Percentiles rank a stretch among this genome's conserved stretches.
These are phyloP conservation scores for Aspergillus persii DNA, from an alignment of 2,329 filamentous ascomycete genomes.

Conservation along the genomic window DNA sequence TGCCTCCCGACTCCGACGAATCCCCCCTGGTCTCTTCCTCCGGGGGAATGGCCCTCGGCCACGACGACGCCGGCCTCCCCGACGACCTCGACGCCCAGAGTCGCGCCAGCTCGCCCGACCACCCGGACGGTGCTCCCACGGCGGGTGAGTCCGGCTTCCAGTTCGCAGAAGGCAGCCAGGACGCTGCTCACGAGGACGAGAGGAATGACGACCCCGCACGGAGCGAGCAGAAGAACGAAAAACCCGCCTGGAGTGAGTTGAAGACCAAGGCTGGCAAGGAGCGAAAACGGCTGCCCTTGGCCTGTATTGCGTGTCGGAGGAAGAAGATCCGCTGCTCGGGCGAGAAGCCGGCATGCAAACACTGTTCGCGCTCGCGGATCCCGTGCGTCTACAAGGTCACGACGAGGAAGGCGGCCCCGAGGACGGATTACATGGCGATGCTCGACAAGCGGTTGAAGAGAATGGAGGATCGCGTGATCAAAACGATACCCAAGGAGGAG, in stretches of 20 bases:
- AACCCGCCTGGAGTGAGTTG: conserved; percentile 72
- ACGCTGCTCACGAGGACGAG: conserved; percentile 1
- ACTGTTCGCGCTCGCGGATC: conserved; percentile 86
- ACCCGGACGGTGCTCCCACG: conserved; percentile 28
- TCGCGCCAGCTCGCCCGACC: conserved; percentile 36
- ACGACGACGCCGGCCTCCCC: conserved; percentile 25
- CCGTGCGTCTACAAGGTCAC: conserved; percentile 98
- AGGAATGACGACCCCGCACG: conserved; percentile 19
- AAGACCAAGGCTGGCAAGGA: conserved; percentile 95
- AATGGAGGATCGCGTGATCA: conserved; percentile 98
- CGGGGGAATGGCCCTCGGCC: conserved; percentile 22
- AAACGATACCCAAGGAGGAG: conserved; percentile 85
- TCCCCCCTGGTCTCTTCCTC: conserved; percentile 30
- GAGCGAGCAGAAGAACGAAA: conserved; percentile 42
- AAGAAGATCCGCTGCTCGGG: conserved; percentile 99
- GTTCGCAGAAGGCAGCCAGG: conserved; percentile 9
- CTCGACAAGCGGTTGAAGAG: conserved; percentile 90
- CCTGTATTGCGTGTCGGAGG: conserved; percentile 90
- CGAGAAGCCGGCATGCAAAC: conserved; percentile 96
- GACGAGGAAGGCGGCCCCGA: conserved; percentile 84
- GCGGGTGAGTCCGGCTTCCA: conserved; percentile 17
- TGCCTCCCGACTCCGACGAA: conserved; percentile 33
- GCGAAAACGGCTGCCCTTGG: conserved; percentile 84
- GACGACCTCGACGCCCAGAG: conserved; percentile 38
- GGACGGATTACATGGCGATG: conserved; percentile 99